phyloP scores from a whole-genome alignment of 2,329 filamentous ascomycete species.

The Mycosphaerella arachidis region DNA sequence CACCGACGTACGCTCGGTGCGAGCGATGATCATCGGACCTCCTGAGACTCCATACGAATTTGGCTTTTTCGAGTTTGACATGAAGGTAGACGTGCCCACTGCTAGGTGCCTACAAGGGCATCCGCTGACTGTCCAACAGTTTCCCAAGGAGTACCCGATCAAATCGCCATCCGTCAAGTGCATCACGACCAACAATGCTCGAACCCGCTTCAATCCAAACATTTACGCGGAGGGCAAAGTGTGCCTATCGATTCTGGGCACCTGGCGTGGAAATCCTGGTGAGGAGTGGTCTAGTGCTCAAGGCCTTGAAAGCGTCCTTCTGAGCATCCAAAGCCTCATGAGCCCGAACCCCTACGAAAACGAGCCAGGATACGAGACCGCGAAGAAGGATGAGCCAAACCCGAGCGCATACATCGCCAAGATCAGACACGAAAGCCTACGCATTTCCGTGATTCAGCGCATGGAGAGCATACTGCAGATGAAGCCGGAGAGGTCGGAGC shows the following conservation, averaged over 20 bases:
- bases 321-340: conserved; percentile 96
- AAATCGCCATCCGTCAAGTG: conserved; percentile 59
- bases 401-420: conserved; percentile 40
- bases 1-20: conserved; percentile 80
- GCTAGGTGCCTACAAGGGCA: background rate
- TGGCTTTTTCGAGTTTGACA: conserved; percentile 82
- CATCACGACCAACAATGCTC: conserved; percentile 81
- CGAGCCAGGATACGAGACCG: conserved; percentile 69
- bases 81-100: conserved; percentile 13
- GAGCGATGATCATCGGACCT: conserved; percentile 83
- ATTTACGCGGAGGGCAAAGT: conserved; percentile 91
- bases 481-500: conserved; percentile 33
- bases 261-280: conserved; percentile 84
- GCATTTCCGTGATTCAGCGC: conserved; percentile 79
- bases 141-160: conserved; percentile 71
- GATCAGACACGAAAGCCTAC: conserved; percentile 86
- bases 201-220: conserved; percentile 91
- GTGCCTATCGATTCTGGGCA: conserved; percentile 72
- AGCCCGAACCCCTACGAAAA: conserved; percentile 73
- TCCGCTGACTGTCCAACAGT: conserved; percentile 5
- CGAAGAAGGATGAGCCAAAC: conserved; percentile 26
- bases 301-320: conserved; percentile 84
- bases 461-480: conserved; percentile 75
- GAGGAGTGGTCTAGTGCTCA: conserved; percentile 97
- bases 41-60: conserved; percentile 80